These are phyloP conservation scores for Ziziphus jujuba DNA, from an alignment of 306 rosid genomes.

Conservation along the genomic window DNA sequence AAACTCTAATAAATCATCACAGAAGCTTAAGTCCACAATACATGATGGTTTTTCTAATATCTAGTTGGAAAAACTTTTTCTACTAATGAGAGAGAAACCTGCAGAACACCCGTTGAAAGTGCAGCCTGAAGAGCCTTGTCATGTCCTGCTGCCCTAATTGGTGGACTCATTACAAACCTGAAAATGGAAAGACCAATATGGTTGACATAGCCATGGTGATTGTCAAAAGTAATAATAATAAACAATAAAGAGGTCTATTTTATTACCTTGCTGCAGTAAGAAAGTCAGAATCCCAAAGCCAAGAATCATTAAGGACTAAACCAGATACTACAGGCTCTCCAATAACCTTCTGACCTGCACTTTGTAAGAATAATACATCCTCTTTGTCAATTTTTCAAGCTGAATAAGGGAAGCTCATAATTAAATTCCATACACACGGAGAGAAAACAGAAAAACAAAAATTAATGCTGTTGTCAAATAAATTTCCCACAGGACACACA, in stretches of 20 bases:
- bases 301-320: constrained; percentile 80
- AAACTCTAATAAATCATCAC: neutral
- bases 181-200: constrained; percentile 26
- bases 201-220: constrained; percentile 10
- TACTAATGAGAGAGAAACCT: constrained; percentile 47
- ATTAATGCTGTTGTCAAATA: neutral
- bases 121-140: constrained; percentile 93
- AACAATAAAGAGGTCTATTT: constrained; percentile 13
- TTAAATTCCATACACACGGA: neutral
- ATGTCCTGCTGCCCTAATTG: constrained; percentile 79
- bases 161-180: constrained; percentile 99
- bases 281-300: constrained; percentile 94
- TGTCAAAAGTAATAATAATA: constrained; percentile 5
- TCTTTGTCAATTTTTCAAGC: neutral
- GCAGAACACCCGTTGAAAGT: constrained; percentile 77
- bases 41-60: too few species aligned
- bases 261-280: constrained; percentile 76
- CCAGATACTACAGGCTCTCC: constrained; percentile 92
- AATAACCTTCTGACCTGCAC: constrained; percentile 77
- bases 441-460: neutral
- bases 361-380: constrained; percentile 15
- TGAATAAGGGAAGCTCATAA: too few species aligned
- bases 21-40: too few species aligned
- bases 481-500: neutral
- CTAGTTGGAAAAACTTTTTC: neutral